phyloP scores from a whole-genome alignment of 2,329 filamentous ascomycete genomes.

The Penicillium sclerotigenum region DNA sequence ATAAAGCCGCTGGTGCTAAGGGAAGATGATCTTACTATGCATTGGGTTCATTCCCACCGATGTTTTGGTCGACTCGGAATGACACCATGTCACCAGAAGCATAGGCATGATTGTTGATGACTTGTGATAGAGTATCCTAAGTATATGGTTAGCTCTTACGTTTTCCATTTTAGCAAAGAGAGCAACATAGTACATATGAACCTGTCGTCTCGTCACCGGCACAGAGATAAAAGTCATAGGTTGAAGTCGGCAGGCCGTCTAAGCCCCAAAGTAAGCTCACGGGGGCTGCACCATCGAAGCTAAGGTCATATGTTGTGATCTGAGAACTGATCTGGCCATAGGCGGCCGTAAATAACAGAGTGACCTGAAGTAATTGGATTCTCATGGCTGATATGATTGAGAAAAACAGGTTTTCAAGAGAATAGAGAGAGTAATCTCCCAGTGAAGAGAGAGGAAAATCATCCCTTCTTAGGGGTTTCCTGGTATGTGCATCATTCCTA shows the following conservation, averaged over 20 bases:
- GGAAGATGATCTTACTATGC: slow-evolving; percentile 50
- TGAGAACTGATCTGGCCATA: slow-evolving; percentile 44
- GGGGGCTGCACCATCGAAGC: slow-evolving; percentile 48
- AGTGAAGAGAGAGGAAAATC: not conserved
- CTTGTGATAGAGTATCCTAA: slow-evolving; percentile 42
- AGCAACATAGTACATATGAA: slow-evolving; percentile 41
- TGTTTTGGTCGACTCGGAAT: slow-evolving; percentile 44
- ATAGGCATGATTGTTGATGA: slow-evolving; percentile 40
- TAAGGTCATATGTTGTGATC: slow-evolving; percentile 48
- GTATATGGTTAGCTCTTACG: slow-evolving; percentile 1
- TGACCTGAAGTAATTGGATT: slow-evolving; percentile 30
- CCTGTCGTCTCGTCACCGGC: slow-evolving; percentile 56
- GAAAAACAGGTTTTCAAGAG: not conserved
- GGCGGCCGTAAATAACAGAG: slow-evolving; percentile 38
- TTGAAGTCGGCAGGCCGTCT: slow-evolving; percentile 10
- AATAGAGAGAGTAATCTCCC: not conserved
- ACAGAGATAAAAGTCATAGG: slow-evolving; percentile 59
- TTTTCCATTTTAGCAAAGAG: not conserved
- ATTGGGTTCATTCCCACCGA: slow-evolving; percentile 49
- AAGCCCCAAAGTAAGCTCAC: slow-evolving; percentile 37
- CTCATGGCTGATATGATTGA: slow-evolving; percentile 27
- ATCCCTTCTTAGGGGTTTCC: slow-evolving; percentile 6
- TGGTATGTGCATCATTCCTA: slow-evolving; percentile 5
- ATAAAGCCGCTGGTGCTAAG: not conserved
- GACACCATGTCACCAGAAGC: slow-evolving; percentile 43